These are phyloP conservation scores for Cryomyces minteri DNA, from an alignment of 495 filamentous ascomycete species.

Conservation along the genomic window DNA sequence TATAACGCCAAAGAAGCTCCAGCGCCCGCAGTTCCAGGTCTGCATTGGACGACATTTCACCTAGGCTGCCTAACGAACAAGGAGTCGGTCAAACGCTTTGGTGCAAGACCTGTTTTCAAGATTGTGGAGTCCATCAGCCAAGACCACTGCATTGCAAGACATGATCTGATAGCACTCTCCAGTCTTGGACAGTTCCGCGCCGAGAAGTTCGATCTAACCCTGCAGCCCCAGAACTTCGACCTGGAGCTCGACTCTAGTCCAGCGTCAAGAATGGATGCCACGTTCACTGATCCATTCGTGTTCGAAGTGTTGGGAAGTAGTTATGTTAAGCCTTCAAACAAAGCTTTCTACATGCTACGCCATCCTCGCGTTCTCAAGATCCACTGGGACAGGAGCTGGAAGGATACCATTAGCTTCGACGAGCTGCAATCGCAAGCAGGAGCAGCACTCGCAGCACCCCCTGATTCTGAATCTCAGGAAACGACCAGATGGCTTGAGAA, in stretches of 20 bases:
- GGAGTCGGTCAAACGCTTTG: slow-evolving; percentile 32
- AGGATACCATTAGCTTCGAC: slow-evolving; percentile 33
- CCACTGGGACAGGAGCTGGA: slow-evolving; percentile 36
- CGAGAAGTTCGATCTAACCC: slow-evolving; percentile 4
- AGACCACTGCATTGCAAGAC: slow-evolving; percentile 27
- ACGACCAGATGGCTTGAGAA: slow-evolving; percentile 3
- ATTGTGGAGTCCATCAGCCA: slow-evolving; percentile 38
- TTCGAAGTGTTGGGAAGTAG: slow-evolving; percentile 45
- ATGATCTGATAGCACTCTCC: slow-evolving; percentile 33
- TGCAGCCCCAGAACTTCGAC: slow-evolving; percentile 14
- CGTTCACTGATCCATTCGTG: slow-evolving; percentile 44
- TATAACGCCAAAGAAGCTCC: slow-evolving; percentile 40
- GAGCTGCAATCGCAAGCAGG: slow-evolving; percentile 38
- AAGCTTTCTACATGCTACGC: slow-evolving; percentile 38
- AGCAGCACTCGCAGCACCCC: slow-evolving; percentile 15
- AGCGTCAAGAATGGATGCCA: slow-evolving; percentile 20
- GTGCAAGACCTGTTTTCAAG: slow-evolving; percentile 38
- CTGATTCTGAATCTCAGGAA: slow-evolving; percentile 6
- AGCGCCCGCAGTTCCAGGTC: slow-evolving; percentile 25
- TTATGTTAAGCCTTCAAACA: slow-evolving; percentile 41
- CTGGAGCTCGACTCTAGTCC: slow-evolving; percentile 15
- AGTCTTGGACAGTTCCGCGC: slow-evolving; percentile 26
- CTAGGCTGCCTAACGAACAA: slow-evolving; percentile 64
- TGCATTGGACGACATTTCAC: slow-evolving; percentile 62
- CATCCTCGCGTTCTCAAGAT: slow-evolving; percentile 46